Base-by-base conservation (phyloP, 257 asterid species). In the Nicotiana undulata region DNA sequence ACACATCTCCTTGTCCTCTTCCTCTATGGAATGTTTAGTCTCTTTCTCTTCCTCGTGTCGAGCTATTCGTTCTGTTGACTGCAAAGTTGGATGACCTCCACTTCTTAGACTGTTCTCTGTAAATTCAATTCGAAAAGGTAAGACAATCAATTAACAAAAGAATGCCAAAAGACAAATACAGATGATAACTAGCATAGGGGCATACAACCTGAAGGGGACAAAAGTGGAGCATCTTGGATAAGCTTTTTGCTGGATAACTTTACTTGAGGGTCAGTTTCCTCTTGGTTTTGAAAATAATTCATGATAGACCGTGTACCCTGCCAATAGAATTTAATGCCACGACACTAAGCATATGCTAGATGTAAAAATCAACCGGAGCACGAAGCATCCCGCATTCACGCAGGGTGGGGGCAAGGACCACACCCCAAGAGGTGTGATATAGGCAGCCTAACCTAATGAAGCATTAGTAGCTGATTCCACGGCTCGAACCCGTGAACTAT, bases 241-340 rank as follows among this genome's bases (percentile, higher is more conserved):
- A 80, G 83, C 82, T 66, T 49, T 51, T 85, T 87, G 68, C 83
- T 86, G 83, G 83, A 82, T 82, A 81, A 90, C 78, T 77, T 85
- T 34, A 16, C 46, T 26, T 87, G 75, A 79, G 86, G 68, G 80
- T 75, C 76, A 55, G 83, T 66, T 81, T 86, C 88, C 77, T 82
- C 85, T 84, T 75, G 88, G 85, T 85, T 87, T 80, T 82, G 89
- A 86, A 93, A 95, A 84, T 95, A 95, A 83, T 90, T 90, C 85
- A 81, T 85, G 81, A 95, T 95, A 82, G 98, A 91, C 77, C 85
- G 91, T 76, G 97, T 93, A 67, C 99, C 99, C 99, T 95, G 96
- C 76, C 81, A 87, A 85, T 84, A 79, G 81, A 80, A 46, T 60
- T 72, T 51, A 64, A 80, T 70, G 52, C 76, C 56, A 66, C 53